phyloP scores from a whole-genome alignment of 768 basidiomycete species.

The Paxillus rubicundulus region DNA sequence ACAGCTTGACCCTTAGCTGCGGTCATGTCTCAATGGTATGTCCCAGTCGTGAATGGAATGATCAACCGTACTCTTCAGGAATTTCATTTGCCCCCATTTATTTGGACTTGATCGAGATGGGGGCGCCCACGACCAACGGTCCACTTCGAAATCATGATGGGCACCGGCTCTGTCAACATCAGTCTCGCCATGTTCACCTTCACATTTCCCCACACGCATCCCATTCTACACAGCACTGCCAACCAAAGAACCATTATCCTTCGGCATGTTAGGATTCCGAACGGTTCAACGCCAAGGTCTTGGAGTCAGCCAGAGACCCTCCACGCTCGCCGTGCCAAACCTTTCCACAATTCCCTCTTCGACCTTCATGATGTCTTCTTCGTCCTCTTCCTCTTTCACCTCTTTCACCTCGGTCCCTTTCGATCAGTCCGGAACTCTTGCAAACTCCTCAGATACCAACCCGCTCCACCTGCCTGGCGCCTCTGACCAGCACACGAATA shows the following conservation, averaged over 20 bases:
- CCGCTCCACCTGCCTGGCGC: background rate
- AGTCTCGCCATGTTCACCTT: background rate
- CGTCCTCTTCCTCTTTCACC: slow-evolving; percentile 22
- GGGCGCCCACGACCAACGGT: slow-evolving; percentile 7
- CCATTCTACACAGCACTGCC: slow-evolving; percentile 13
- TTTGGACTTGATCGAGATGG: slow-evolving; percentile 17
- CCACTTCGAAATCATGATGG: slow-evolving; percentile 27
- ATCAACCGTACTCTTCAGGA: slow-evolving; percentile 1
- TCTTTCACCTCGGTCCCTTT: slow-evolving; percentile 12
- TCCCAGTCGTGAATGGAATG: background rate
- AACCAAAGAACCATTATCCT: background rate
- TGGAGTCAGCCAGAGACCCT: slow-evolving; percentile 7
- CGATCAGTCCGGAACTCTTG: slow-evolving; percentile 14
- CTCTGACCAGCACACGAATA: background rate
- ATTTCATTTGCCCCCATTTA: background rate
- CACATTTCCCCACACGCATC: background rate
- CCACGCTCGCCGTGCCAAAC: slow-evolving; percentile 17
- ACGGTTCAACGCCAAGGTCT: slow-evolving; percentile 1
- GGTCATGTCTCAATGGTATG: background rate
- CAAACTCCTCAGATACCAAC: slow-evolving; percentile 20
- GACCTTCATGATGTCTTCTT: slow-evolving; percentile 21
- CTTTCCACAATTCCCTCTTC: slow-evolving; percentile 30
- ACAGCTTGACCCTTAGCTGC: background rate
- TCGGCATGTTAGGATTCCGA: slow-evolving; percentile 12
- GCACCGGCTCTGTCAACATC: background rate